phyloP scores from a whole-genome alignment of 106 monocot species.

The Dendrobium chrysotoxum region DNA sequence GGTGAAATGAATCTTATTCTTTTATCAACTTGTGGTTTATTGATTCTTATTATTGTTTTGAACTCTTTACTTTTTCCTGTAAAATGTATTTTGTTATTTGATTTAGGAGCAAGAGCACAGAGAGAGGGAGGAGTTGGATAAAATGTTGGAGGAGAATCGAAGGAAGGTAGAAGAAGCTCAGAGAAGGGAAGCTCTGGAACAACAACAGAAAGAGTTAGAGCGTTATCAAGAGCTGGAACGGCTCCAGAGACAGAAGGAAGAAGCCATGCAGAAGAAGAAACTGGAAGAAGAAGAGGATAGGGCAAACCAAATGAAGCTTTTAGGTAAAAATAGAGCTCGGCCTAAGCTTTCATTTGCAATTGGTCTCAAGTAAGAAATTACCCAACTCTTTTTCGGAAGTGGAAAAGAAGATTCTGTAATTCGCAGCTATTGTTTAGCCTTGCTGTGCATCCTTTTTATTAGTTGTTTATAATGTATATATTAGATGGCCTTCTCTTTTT shows the following conservation, averaged over 20 bases:
- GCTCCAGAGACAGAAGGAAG: constrained; percentile 82
- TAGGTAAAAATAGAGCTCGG: constrained; percentile 92
- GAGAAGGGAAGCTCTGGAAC: constrained; percentile 75
- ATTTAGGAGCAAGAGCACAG: constrained; percentile 73
- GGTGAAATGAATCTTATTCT: no score
- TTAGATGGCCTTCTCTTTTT: no score
- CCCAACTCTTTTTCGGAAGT: not conserved
- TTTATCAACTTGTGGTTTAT: no score
- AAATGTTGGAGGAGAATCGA: constrained; percentile 85
- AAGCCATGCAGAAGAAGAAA: constrained; percentile 83
- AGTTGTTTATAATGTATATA: no score
- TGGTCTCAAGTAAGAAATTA: constrained; percentile 47
- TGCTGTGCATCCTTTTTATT: no score
- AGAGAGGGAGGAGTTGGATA: constrained; percentile 87
- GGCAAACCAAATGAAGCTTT: constrained; percentile 83
- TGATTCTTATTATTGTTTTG: not conserved
- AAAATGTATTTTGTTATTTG: no score
- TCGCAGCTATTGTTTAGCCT: no score
- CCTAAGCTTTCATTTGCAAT: constrained; percentile 85
- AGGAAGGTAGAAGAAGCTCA: constrained; percentile 86
- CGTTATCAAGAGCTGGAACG: constrained; percentile 77
- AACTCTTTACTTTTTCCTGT: not conserved
- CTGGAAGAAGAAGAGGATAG: constrained; percentile 83
- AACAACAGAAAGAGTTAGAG: constrained; percentile 85
- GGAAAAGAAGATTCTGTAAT: no score